These are phyloP conservation scores for Mycosarcoma mackinlayi DNA, from an alignment of 1,284 basidiomycete species.

Conservation along the genomic window DNA sequence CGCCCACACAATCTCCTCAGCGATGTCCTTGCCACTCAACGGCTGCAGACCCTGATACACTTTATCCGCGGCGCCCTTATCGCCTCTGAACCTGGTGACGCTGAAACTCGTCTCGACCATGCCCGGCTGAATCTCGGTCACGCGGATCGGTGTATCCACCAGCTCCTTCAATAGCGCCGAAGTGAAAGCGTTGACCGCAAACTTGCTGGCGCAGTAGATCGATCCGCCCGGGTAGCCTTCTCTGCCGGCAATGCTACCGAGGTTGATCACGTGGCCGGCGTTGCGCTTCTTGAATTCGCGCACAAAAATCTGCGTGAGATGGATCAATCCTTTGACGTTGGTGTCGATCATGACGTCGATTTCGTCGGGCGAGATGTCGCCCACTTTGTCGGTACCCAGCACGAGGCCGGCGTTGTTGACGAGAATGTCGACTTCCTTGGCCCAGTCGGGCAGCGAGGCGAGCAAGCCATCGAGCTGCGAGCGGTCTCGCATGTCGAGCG, in stretches of 20 bases:
- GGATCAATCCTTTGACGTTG: slow-evolving; percentile 89
- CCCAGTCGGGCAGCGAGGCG: slow-evolving; percentile 60
- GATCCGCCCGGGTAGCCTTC: slow-evolving; percentile 79
- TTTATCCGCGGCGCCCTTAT: slow-evolving; percentile 53
- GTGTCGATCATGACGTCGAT: slow-evolving; percentile 86
- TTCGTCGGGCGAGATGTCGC: slow-evolving; percentile 79
- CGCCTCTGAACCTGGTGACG: slow-evolving; percentile 56
- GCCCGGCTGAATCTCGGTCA: slow-evolving; percentile 72
- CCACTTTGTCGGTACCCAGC: slow-evolving; percentile 80
- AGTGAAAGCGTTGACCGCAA: slow-evolving; percentile 89
- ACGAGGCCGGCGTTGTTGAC: slow-evolving; percentile 77
- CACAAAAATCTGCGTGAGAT: slow-evolving; percentile 77
- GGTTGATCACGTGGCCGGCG: slow-evolving; percentile 91
- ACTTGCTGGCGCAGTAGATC: slow-evolving; percentile 75
- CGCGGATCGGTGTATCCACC: slow-evolving; percentile 77
- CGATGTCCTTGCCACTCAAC: slow-evolving; percentile 69
- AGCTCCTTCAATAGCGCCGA: slow-evolving; percentile 83
- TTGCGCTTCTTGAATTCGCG: slow-evolving; percentile 86
- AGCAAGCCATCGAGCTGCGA: slow-evolving; percentile 49
- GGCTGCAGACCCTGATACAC: slow-evolving; percentile 65
- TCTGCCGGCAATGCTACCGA: slow-evolving; percentile 90
- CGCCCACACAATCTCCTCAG: slow-evolving; percentile 97
- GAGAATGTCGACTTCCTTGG: slow-evolving; percentile 58
- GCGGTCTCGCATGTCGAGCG: slow-evolving; percentile 59
- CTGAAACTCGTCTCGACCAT: slow-evolving; percentile 80